These are phyloP conservation scores for Ascochyta pisi DNA, from an alignment of 2,329 filamentous ascomycete genomes.

Conservation along the genomic window DNA sequence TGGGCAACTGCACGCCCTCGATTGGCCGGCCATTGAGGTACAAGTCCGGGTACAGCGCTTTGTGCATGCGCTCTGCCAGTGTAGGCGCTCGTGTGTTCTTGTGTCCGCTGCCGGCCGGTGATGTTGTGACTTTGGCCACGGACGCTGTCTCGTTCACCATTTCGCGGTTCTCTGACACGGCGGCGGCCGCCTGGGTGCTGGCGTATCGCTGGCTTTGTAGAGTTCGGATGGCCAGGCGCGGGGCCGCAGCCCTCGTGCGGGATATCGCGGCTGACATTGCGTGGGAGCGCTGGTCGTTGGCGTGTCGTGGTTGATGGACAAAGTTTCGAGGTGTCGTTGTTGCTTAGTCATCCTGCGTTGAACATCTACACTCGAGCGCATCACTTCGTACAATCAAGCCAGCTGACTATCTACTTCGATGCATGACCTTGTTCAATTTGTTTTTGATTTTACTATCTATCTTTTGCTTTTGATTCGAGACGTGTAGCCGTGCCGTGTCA, in stretches of 20 bases:
- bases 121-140: slow-evolving; percentile 3
- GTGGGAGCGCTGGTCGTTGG: slow-evolving; percentile 21
- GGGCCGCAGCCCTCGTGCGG: slow-evolving; percentile 62
- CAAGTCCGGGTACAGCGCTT: slow-evolving; percentile 25
- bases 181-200: slow-evolving; percentile 27
- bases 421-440: neutral
- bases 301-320: slow-evolving; percentile 23
- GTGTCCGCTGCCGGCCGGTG: neutral
- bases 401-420: too few relatives aligned
- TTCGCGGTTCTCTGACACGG: slow-evolving; percentile 12
- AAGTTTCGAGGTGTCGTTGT: slow-evolving; percentile 24
- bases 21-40: slow-evolving; percentile 13
- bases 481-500: neutral
- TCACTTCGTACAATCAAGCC: neutral
- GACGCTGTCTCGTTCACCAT: slow-evolving; percentile 18
- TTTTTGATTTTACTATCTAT: slow-evolving; percentile 1
- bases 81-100: slow-evolving; percentile 8
- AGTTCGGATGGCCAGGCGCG: slow-evolving; percentile 26
- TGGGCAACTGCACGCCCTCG: slow-evolving; percentile 6
- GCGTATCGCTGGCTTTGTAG: slow-evolving; percentile 28
- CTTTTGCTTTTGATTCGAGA: slow-evolving; percentile 1
- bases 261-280: slow-evolving; percentile 66
- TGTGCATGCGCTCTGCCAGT: slow-evolving; percentile 28
- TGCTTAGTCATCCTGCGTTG: slow-evolving; percentile 14
- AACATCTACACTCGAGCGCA: neutral